Base-by-base conservation (phyloP, 164 flowering plant species). In the Dillenia suffruticosa region DNA sequence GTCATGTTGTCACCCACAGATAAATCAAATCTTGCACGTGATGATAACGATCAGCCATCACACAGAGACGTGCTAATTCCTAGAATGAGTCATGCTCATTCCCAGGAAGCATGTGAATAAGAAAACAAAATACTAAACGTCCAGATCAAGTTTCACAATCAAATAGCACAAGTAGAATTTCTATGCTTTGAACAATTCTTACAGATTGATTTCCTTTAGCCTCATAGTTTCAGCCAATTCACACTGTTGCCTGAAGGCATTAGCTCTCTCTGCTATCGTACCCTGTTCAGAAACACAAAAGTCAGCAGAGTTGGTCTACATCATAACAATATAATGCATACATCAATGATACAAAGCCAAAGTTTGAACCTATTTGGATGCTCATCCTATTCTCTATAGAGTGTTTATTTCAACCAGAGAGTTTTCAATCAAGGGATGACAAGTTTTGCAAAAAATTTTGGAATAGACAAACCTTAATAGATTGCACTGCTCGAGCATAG, bases 131-230 rank as follows among this genome's bases (percentile, higher is more conserved):
- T 32, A 32, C 40, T 11, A 16, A 52, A 52, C 16, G 4, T 14
- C 1, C 55, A 16, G 22, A 10, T 52, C 55, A 52, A 15, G 17
- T 52, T 46, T 56, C 16, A 26, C 9, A 12, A 17, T 44, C 60
- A 51, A 40, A 59, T 6, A 50, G 51, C 1, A 47, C 9, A 44
- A 62, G 32, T 26, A 46, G 7, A 32, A 32, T 32, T 32, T 32
- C 40, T 5, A 32, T 32, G 7, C 6, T 32, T 32, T 32, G 40
- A 32, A 32, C 40, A 49, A 76, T 61, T 40, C 92, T 59, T 89
- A 94, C 99, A 94, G 84, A 67, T 91, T 92, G 70, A 94, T 94
- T 80, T 91, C 97, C 83, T 91, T 94, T 70, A 94, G 77, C 75
- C 82, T 94, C 12, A 82, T 72, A 57, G 97, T 78, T 80, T 94